A percentile compares a stretch with the other conserved stretches of the same genome.
Evolutionary conservation across 352 stramenopile genomes (phyloP).

Genomic region (Phytophthora pistaciae): DNA sequence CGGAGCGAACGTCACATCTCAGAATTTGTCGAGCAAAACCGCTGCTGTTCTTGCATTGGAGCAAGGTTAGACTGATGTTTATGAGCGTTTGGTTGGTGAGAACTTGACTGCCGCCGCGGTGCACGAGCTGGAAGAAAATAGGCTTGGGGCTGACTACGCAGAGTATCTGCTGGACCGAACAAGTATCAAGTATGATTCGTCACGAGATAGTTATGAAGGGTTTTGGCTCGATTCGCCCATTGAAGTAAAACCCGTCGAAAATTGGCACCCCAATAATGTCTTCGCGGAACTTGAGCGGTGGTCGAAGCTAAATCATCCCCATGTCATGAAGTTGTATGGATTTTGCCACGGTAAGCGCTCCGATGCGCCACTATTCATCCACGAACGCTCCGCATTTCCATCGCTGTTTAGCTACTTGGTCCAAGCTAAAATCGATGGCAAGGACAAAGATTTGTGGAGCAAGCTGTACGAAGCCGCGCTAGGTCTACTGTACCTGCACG

Average conservation of each 20-base stretch:
- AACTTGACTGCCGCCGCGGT: too few species aligned
- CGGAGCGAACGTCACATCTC: not conserved
- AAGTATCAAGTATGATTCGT: slow-evolving; percentile 7
- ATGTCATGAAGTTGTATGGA: slow-evolving; percentile 29
- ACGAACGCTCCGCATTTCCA: not conserved
- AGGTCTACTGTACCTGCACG: slow-evolving; percentile 39
- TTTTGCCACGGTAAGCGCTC: not conserved
- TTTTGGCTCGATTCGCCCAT: slow-evolving; percentile 13
- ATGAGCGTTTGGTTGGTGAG: too few species aligned
- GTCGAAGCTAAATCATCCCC: slow-evolving; percentile 24
- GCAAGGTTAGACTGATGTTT: too few species aligned
- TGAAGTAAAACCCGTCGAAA: slow-evolving; percentile 2
- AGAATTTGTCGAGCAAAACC: slow-evolving; percentile 4
- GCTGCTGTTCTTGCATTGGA: not conserved
- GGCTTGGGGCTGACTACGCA: too few species aligned
- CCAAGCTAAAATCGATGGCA: too few species aligned
- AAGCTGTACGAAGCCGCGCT: slow-evolving; percentile 30
- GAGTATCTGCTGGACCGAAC: not conserved
- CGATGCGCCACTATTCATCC: slow-evolving; percentile 18
- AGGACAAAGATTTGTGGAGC: slow-evolving; percentile 5
- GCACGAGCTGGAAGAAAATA: too few species aligned
- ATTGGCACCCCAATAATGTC: not conserved
- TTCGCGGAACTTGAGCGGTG: slow-evolving; percentile 23
- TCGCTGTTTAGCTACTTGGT: slow-evolving; percentile 2
- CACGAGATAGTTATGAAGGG: not conserved